Evolutionary conservation across 2,329 filamentous ascomycete species (phyloP).

Genomic region (Zasmidium citrigriseum): DNA sequence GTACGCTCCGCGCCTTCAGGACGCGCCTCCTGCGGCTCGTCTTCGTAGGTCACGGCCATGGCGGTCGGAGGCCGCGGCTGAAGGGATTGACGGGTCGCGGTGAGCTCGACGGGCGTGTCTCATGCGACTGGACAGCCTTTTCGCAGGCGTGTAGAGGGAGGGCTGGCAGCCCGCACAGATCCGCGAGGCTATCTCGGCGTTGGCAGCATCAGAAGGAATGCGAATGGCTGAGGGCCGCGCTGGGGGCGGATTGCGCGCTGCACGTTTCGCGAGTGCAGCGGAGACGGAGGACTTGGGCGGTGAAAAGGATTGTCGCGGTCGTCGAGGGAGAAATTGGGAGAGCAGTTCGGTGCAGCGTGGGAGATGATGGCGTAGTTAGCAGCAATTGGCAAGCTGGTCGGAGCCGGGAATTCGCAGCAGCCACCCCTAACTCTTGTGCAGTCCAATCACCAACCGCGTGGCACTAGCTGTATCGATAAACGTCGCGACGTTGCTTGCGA

Average conservation of each 20-base stretch:
- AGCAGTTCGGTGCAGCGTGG: neutral
- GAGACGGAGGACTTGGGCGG: neutral
- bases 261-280: neutral
- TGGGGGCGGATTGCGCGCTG: neutral
- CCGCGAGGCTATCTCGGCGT: slow-evolving; percentile 7
- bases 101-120: slow-evolving; percentile 4
- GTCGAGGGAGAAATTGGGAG: neutral
- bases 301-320: neutral
- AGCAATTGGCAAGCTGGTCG: neutral
- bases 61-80: slow-evolving; percentile 11
- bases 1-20: slow-evolving; percentile 52
- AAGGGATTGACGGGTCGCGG: slow-evolving; percentile 7
- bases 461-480: neutral
- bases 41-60: slow-evolving; percentile 22
- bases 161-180: slow-evolving; percentile 4
- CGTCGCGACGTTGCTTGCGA: neutral
- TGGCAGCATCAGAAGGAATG: slow-evolving; percentile 6
- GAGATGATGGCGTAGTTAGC: neutral
- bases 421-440: neutral
- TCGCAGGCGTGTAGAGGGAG: neutral
- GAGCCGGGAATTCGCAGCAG: neutral
- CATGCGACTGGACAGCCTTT: slow-evolving; percentile 1
- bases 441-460: too few relatives aligned
- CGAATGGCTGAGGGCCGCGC: neutral
- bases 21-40: slow-evolving; percentile 9